These are phyloP conservation scores for Triticum urartu DNA, from an alignment of 176 grass and related monocot genomes.

Conservation along the genomic window DNA sequence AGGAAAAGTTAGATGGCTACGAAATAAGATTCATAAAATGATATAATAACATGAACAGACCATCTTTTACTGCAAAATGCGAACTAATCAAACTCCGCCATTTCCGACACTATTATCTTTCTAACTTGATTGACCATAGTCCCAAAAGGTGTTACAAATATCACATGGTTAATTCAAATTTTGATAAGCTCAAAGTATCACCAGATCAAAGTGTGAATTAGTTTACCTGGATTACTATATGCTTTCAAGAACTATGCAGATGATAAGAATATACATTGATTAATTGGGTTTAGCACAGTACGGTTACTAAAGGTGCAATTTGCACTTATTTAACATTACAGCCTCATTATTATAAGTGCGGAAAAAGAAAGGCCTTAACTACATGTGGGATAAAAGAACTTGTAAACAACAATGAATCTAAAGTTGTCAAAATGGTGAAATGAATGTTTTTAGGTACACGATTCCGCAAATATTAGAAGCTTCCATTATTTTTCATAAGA, in stretches of 20 bases:
- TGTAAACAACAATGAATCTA: not conserved
- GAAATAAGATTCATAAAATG: not conserved
- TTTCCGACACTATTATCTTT: not conserved
- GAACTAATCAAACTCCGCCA: not conserved
- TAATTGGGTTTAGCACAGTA: not conserved
- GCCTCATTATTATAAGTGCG: not conserved
- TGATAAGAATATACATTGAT: not conserved
- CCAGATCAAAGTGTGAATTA: not conserved
- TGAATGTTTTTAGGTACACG: not conserved
- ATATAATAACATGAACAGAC: not conserved
- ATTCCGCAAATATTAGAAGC: conserved; percentile 13
- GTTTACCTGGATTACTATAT: not conserved
- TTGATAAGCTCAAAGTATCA: not conserved
- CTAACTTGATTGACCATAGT: not conserved
- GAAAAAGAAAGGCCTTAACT: not conserved
- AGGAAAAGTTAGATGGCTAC: conserved; percentile 17
- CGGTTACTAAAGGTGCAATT: not conserved
- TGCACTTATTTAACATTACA: not conserved
- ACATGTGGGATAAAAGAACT: not conserved
- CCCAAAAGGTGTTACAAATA: not conserved
- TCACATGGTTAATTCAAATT: not conserved
- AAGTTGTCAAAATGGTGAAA: not conserved
- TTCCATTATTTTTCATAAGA: not conserved
- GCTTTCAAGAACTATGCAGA: not conserved
- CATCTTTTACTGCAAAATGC: conserved; percentile 16